Conservation (phyloP, 73 alveolate species). For the Diophrys appendiculata region DNA sequence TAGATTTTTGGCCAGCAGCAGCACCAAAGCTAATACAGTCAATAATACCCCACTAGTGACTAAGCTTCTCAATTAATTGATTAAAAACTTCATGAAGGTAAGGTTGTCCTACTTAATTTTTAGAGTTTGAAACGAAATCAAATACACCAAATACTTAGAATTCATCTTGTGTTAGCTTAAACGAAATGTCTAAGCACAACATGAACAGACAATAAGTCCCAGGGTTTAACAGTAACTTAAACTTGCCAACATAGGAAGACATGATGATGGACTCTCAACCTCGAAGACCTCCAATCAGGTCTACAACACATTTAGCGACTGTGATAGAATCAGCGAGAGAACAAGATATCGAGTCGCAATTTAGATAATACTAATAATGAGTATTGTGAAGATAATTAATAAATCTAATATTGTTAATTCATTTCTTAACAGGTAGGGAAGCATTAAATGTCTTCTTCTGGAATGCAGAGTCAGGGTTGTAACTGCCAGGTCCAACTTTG, state of each 20-base stretch:
- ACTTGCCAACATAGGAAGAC: neutral
- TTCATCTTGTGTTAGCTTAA: neutral
- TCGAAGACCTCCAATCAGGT: neutral
- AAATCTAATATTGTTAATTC: neutral
- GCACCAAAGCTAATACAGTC: too few relatives aligned
- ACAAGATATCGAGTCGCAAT: neutral
- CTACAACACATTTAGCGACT: neutral
- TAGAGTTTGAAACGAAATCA: neutral
- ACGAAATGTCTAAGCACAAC: neutral
- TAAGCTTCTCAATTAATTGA: neutral
- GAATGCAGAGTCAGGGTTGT: neutral
- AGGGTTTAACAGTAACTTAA: neutral
- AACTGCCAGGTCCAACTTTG: conserved; percentile 10
- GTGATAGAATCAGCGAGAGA: neutral
- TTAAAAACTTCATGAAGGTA: neutral
- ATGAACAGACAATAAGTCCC: neutral
- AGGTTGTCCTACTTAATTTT: neutral
- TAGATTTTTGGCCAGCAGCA: too few relatives aligned
- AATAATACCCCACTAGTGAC: neutral
- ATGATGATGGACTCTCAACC: neutral
- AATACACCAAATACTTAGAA: neutral
- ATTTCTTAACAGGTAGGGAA: neutral
- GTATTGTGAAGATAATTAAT: too few relatives aligned
- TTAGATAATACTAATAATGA: too few relatives aligned
- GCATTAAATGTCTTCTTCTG: conserved; percentile 1